Evolutionary conservation across 768 basidiomycete genomes (phyloP), one percentile per base, ranked within the genome.

Genomic region (Pleurotus tuoliensis): DNA sequence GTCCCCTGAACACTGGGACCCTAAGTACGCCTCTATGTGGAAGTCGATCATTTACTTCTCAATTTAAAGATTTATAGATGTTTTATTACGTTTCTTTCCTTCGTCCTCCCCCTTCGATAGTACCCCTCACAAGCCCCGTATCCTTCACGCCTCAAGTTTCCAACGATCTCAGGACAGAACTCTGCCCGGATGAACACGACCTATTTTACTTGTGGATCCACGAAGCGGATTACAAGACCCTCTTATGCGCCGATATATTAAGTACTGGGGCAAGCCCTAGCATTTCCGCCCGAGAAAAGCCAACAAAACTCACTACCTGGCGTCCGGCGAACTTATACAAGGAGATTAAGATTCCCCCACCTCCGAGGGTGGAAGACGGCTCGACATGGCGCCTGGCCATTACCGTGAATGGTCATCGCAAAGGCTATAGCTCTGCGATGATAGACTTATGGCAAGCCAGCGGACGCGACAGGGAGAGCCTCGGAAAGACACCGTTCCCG

Each of bases 61-160:
- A 34, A 34, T 34, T 30, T 30, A 30, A 7, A 30, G 27, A 30
- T 30, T 34, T 34, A 34, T 27, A 3, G 41, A 93, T 94, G 92
- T 93, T 88, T 72, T 90, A 79, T 76, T 96, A 95, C 71, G 67
- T 95, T 41, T 94, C 90, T 24, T 95, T 95, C 67, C 82, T 95
- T 13, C 87, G 92, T 45, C 92, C 94, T 9, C 94, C 92, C 3
- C 90, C 92, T 3, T 62, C 72, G 3, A 78, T 79, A 49, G 74
- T 76, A 0, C 66, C 75, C 5, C 71, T 77, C 1, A 67, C 73
- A 8, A 71, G 72, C 0, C 62, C 74, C 9, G 70, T 94, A 49
- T 69, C 74, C 11, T 80, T 95, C 51, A 92, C 86, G 2, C 92
- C 91, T 0, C 93, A 95, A 68, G 82, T 97, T 58, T 84, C 87